phyloP scores from a whole-genome alignment of 805 yeast genomes.

The Tetrapisispora phaffii region DNA sequence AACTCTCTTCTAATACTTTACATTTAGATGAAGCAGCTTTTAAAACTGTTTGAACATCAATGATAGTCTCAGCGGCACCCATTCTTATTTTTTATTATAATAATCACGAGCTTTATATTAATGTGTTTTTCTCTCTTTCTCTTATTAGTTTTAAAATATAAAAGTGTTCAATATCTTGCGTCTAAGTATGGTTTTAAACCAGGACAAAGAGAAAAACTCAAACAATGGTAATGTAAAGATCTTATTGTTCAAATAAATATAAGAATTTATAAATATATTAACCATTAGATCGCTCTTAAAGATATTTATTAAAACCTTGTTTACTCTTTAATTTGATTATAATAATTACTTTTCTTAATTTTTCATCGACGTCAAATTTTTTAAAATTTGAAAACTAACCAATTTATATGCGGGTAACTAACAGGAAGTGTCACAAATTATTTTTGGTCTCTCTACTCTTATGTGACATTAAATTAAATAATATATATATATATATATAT shows the following conservation, averaged over 20 bases:
- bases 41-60: conserved; percentile 15
- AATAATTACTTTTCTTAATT: too few relatives aligned
- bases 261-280: too few relatives aligned
- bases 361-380: background rate
- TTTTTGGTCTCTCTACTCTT: too few relatives aligned
- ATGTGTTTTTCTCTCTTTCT: too few relatives aligned
- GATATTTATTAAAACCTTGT: background rate
- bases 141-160: background rate
- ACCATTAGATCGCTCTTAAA: too few relatives aligned
- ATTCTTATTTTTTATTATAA: background rate
- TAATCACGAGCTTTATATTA: background rate
- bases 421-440: background rate
- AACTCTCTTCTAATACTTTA: conserved; percentile 24
- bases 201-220: background rate
- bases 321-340: background rate
- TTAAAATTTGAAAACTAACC: background rate
- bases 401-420: background rate
- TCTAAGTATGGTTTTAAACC: too few relatives aligned
- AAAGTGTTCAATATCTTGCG: too few relatives aligned
- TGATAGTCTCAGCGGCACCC: conserved; percentile 6
- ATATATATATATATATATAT: too few relatives aligned
- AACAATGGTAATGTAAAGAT: background rate
- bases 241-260: background rate
- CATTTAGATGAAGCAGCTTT: conserved; percentile 26
- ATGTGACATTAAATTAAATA: background rate